phyloP scores from a whole-genome alignment of 768 basidiomycete genomes.

The Cystobasidium ongulense region DNA sequence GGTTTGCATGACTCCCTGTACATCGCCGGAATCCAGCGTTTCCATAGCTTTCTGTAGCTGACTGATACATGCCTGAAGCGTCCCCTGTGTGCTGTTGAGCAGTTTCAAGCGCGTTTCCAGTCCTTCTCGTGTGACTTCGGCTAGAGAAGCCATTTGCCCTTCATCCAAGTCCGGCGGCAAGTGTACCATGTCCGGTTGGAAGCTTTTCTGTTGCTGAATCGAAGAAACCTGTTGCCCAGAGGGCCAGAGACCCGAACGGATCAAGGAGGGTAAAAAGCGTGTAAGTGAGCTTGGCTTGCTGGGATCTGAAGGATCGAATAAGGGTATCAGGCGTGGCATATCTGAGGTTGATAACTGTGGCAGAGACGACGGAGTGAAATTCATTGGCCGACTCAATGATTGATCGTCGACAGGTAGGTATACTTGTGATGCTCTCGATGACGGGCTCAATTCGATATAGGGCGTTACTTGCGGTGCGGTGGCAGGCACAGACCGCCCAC shows the following conservation, averaged over 20 bases:
- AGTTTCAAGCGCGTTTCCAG: constrained; percentile 75
- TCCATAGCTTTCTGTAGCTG: constrained; percentile 70
- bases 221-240: neutral
- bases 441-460: neutral
- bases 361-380: too few relatives aligned
- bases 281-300: neutral
- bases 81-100: constrained; percentile 66
- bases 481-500: neutral
- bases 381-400: too few relatives aligned
- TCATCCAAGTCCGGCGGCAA: constrained; percentile 54
- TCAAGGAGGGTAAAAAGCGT: neutral
- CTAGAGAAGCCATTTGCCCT: constrained; percentile 59
- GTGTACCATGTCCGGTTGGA: neutral
- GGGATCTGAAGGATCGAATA: constrained; percentile 46
- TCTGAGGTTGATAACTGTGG: neutral
- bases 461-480: neutral
- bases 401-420: too few relatives aligned
- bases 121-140: constrained; percentile 63
- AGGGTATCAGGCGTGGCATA: constrained; percentile 46
- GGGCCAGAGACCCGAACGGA: neutral
- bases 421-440: too few relatives aligned
- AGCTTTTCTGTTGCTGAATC: neutral
- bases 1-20: neutral
- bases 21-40: constrained; percentile 21
- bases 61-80: constrained; percentile 65